Conservation (phyloP, 441 rosid species). For the Croton laevigatus region DNA sequence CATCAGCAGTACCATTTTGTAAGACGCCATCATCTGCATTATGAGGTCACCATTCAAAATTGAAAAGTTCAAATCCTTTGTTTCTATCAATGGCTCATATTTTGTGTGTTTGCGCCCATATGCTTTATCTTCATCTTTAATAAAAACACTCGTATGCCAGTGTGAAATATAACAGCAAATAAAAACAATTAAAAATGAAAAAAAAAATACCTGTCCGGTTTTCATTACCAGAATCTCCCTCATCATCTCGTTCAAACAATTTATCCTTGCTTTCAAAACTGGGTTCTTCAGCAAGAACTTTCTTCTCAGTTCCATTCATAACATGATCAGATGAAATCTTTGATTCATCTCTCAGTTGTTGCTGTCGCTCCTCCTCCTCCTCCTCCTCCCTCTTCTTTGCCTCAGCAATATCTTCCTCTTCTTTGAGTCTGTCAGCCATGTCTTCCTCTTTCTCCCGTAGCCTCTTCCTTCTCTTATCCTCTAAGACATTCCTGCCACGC, state of each 20-base stretch:
- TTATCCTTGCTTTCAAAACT: conserved; percentile 39
- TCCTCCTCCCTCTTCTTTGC: conserved; percentile 81
- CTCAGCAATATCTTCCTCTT: conserved; percentile 84
- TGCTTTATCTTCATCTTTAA: neutral
- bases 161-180: neutral
- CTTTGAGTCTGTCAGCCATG: conserved; percentile 63
- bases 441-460: conserved; percentile 84
- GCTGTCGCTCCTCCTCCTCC: conserved; percentile 81
- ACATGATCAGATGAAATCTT: conserved; percentile 50
- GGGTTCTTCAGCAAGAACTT: conserved; percentile 35
- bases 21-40: conserved; percentile 46
- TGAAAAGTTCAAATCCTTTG: neutral
- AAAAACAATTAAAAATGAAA: neutral
- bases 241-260: conserved; percentile 33
- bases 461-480: conserved; percentile 79
- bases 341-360: conserved; percentile 58
- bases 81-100: neutral
- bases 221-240: conserved; percentile 35
- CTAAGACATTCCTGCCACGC: conserved; percentile 59
- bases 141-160: neutral
- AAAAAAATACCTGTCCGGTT: conserved; percentile 27
- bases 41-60: conserved; percentile 11
- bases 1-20: conserved; percentile 61
- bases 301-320: conserved; percentile 44
- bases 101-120: neutral